A percentile compares a stretch with the other conserved stretches of the same genome.
Evolutionary conservation across 768 basidiomycete genomes (phyloP).

Genomic region (Xerocomellus chrysenteron): DNA sequence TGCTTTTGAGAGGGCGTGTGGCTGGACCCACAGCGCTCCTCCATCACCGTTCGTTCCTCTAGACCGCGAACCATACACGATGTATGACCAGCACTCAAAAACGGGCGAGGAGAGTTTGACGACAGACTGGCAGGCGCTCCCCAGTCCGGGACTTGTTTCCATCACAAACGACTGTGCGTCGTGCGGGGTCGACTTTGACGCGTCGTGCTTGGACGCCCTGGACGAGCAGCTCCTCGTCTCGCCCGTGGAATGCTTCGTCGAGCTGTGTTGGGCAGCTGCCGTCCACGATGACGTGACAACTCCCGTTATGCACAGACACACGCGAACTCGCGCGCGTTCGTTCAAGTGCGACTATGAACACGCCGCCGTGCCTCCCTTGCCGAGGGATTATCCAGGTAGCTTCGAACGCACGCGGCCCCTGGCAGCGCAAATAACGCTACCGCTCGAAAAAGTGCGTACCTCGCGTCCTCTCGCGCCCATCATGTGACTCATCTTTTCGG

Average conservation of each 20-base stretch:
- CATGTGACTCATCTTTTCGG: not conserved
- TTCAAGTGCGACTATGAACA: slow-evolving; percentile 10
- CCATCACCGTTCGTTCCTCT: slow-evolving; percentile 7
- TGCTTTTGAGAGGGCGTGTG: slow-evolving; percentile 16
- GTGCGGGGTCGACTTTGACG: slow-evolving; percentile 36
- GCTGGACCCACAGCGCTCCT: slow-evolving; percentile 21
- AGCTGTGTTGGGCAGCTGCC: slow-evolving; percentile 40
- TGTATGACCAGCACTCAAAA: slow-evolving; percentile 9
- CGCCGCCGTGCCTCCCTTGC: not conserved
- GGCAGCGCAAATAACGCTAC: slow-evolving; percentile 20
- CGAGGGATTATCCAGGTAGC: slow-evolving; percentile 6
- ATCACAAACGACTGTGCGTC: slow-evolving; percentile 24
- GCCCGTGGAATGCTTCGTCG: slow-evolving; percentile 41
- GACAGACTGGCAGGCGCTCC: not conserved
- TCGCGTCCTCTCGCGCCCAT: not conserved
- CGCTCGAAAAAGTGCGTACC: slow-evolving; percentile 16
- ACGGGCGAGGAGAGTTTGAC: not conserved
- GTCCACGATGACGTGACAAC: slow-evolving; percentile 26
- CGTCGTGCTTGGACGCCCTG: slow-evolving; percentile 35
- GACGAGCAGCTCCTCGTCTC: slow-evolving; percentile 41
- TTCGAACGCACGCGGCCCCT: slow-evolving; percentile 12
- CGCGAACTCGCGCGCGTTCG: slow-evolving; percentile 14
- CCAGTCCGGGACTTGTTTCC: slow-evolving; percentile 11
- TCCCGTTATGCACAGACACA: not conserved
- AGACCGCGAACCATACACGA: slow-evolving; percentile 2